Evolutionary conservation across 306 rosid species (phyloP).

Genomic region (Macrotyloma uniflorum): DNA sequence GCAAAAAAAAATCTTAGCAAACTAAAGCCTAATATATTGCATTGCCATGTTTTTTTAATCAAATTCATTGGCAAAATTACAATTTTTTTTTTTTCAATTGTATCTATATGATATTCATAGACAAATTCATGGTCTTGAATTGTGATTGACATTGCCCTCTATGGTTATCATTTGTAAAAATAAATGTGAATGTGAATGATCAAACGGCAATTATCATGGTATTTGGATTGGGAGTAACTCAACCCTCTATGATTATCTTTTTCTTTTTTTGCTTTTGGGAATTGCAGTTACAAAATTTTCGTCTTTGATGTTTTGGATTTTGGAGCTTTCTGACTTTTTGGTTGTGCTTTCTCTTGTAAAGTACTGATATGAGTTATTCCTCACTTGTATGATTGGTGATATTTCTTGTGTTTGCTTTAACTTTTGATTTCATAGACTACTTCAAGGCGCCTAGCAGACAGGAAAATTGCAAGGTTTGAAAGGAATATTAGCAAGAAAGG

Average conservation of each 20-base stretch:
- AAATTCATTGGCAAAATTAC: neutral
- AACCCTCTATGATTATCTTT: neutral
- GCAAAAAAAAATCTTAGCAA: too few species aligned
- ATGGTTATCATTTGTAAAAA: too few species aligned
- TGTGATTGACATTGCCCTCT: too few species aligned
- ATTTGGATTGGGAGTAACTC: too few species aligned
- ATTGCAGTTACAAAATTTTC: neutral
- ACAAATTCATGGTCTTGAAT: neutral
- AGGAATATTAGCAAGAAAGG: slow-evolving; percentile 58
- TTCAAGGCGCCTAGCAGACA: slow-evolving; percentile 69
- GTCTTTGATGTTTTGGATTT: neutral
- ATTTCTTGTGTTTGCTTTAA: neutral
- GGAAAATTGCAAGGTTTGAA: slow-evolving; percentile 77
- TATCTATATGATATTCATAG: neutral
- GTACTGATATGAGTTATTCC: neutral
- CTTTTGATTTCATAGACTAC: slow-evolving; percentile 57
- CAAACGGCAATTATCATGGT: neutral
- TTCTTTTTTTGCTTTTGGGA: neutral
- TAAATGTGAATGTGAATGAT: neutral
- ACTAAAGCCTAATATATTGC: neutral
- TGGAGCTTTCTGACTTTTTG: neutral
- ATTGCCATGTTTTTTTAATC: neutral
- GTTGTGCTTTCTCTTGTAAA: slow-evolving; percentile 1
- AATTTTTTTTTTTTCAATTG: neutral
- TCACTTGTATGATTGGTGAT: neutral